Evolutionary conservation across 2,329 filamentous ascomycete species (phyloP).

Genomic region (Pseudofabraea citricarpa): DNA sequence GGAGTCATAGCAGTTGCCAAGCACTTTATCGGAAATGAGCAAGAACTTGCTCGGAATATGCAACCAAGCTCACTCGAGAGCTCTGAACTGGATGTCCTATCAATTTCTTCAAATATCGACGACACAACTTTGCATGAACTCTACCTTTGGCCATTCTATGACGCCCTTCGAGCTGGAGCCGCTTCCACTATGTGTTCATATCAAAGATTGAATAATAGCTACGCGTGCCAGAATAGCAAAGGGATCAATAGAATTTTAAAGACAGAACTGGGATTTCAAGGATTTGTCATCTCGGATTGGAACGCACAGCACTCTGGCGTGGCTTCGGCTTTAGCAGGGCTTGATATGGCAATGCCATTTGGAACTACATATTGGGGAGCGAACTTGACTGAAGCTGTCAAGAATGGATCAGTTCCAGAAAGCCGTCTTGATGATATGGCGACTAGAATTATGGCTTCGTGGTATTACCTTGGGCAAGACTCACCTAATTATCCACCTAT

Average conservation of each 20-base stretch:
- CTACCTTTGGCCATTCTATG: slow-evolving; percentile 61
- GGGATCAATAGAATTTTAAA: slow-evolving; percentile 41
- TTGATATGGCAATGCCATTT: slow-evolving; percentile 44
- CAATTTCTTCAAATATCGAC: slow-evolving; percentile 44
- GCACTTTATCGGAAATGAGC: slow-evolving; percentile 8
- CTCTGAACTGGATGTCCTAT: background rate
- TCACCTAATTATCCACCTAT: background rate
- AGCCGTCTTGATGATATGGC: slow-evolving; percentile 60
- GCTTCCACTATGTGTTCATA: slow-evolving; percentile 79
- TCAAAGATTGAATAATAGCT: slow-evolving; percentile 45
- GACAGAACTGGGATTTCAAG: slow-evolving; percentile 44
- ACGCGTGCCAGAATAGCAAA: slow-evolving; percentile 41
- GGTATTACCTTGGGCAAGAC: background rate
- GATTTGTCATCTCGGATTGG: slow-evolving; percentile 63
- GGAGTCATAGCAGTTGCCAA: slow-evolving; percentile 64
- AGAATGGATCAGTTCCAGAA: slow-evolving; percentile 43
- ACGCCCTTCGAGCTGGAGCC: slow-evolving; percentile 60
- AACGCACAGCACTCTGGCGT: slow-evolving; percentile 65
- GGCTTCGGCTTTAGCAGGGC: slow-evolving; percentile 49
- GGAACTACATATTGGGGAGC: slow-evolving; percentile 1
- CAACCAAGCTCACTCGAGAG: background rate
- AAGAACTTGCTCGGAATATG: background rate
- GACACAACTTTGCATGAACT: slow-evolving; percentile 61
- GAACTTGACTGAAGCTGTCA: slow-evolving; percentile 40
- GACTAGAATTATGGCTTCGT: slow-evolving; percentile 48